Conservation (phyloP, 495 filamentous ascomycete species). For the Halenospora varia region DNA sequence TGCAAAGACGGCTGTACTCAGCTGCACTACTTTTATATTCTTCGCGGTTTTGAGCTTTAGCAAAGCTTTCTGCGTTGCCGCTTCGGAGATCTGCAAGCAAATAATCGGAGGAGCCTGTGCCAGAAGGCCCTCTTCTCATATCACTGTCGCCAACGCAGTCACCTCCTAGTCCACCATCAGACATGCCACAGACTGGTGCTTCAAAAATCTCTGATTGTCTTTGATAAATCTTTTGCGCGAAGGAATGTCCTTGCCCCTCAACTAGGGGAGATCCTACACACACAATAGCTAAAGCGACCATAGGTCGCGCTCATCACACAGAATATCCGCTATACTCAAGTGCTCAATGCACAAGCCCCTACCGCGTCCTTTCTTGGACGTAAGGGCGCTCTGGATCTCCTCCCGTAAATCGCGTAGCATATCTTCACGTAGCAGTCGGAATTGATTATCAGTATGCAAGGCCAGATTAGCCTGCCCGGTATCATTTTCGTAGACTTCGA, state of each 20-base stretch:
- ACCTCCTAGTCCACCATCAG: not conserved
- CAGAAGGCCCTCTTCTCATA: not conserved
- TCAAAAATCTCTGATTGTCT: not conserved
- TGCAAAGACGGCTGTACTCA: not conserved
- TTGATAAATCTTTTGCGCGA: not conserved
- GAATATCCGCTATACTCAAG: conserved; percentile 1
- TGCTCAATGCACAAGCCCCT: not conserved
- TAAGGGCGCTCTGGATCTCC: not conserved
- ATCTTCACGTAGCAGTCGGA: not conserved
- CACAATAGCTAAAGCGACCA: not conserved
- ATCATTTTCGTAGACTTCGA: not conserved
- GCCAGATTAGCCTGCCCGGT: not conserved
- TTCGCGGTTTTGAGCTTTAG: not conserved
- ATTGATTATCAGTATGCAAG: conserved; percentile 1
- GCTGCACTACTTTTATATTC: not conserved
- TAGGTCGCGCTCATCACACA: not conserved
- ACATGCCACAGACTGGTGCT: not conserved
- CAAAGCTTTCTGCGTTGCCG: not conserved
- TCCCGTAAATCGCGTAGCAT: conserved; percentile 1
- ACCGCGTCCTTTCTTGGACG: not conserved
- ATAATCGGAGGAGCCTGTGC: not conserved
- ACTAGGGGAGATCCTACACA: not conserved
- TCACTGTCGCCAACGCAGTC: not conserved
- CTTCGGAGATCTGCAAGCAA: not conserved
- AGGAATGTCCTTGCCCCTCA: not conserved